Evolutionary conservation across 2,329 filamentous ascomycete genomes (phyloP).

Genomic region (Fusarium begoniae): DNA sequence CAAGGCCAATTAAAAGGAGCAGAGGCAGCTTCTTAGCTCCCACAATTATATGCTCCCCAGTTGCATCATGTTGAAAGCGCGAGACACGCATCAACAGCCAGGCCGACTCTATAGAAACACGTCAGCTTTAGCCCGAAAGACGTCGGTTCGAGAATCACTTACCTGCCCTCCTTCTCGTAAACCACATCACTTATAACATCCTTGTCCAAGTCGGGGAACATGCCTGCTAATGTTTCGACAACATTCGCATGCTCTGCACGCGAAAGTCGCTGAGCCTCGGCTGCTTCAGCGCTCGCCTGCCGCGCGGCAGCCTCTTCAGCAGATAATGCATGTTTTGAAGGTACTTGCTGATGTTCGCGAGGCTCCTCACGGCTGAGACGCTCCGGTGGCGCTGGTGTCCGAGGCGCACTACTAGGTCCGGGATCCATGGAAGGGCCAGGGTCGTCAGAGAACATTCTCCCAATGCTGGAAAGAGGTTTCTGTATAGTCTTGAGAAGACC

Average conservation of each 20-base stretch:
- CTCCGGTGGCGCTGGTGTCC: conserved; percentile 51
- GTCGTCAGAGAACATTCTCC: conserved; percentile 88
- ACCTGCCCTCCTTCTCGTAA: conserved; percentile 93
- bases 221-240: conserved; percentile 91
- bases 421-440: conserved; percentile 50
- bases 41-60: background rate
- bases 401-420: conserved; percentile 46
- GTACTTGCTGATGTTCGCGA: conserved; percentile 47
- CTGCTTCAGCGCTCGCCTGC: conserved; percentile 89
- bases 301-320: conserved; percentile 89
- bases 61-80: conserved; percentile 64
- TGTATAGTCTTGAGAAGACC: conserved; percentile 92
- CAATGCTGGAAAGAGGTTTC: conserved; percentile 88
- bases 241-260: conserved; percentile 87
- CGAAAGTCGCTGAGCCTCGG: conserved; percentile 85
- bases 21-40: background rate
- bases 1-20: background rate
- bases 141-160: conserved; percentile 50
- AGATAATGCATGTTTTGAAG: conserved; percentile 60
- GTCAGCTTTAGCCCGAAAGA: background rate
- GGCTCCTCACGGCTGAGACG: conserved; percentile 45
- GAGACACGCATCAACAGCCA: conserved; percentile 87
- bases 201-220: conserved; percentile 95
- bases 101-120: conserved; percentile 68
- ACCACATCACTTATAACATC: conserved; percentile 98